Percentiles rank a stretch among this genome's conserved stretches.
phyloP scores from a whole-genome alignment of 306 rosid species.

The Castanea sativa region DNA sequence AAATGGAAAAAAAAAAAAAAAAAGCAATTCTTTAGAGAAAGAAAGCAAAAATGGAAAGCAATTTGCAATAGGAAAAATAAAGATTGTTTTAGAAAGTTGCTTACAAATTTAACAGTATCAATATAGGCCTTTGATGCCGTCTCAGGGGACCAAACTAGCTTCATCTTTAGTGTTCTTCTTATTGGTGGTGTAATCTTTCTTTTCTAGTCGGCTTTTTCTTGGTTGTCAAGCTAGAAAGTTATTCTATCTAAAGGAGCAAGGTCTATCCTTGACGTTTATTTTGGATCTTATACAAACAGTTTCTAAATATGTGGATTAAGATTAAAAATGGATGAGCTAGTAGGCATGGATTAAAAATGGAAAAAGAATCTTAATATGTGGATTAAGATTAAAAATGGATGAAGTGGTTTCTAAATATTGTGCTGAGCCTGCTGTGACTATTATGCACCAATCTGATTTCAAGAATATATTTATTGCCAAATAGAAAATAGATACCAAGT shows the following conservation, averaged over 20 bases:
- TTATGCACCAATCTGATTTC: too few species aligned
- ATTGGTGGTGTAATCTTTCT: not conserved
- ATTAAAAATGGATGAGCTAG: too few species aligned
- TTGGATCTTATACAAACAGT: not conserved
- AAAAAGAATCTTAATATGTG: too few species aligned
- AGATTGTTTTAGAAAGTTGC: not conserved
- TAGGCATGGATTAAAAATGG: too few species aligned
- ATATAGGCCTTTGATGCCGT: slow-evolving; percentile 81
- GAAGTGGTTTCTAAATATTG: not conserved
- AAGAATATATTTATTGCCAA: too few species aligned
- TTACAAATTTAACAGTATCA: slow-evolving; percentile 78
- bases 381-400: slow-evolving; percentile 31
- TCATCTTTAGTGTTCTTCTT: slow-evolving; percentile 38
- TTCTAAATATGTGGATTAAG: not conserved
- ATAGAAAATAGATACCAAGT: too few species aligned
- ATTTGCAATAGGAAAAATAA: too few species aligned
- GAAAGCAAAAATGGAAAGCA: not conserved
- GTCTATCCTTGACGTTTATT: slow-evolving; percentile 16
- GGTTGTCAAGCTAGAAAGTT: slow-evolving; percentile 5
- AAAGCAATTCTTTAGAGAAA: too few species aligned
- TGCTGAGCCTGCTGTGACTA: too few species aligned
- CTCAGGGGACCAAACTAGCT: slow-evolving; percentile 91
- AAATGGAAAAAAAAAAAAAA: too few species aligned
- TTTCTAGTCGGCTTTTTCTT: not conserved
- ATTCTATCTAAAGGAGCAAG: not conserved